Base-by-base conservation (phyloP, 805 yeast species). In the Yarrowia divulgata region DNA sequence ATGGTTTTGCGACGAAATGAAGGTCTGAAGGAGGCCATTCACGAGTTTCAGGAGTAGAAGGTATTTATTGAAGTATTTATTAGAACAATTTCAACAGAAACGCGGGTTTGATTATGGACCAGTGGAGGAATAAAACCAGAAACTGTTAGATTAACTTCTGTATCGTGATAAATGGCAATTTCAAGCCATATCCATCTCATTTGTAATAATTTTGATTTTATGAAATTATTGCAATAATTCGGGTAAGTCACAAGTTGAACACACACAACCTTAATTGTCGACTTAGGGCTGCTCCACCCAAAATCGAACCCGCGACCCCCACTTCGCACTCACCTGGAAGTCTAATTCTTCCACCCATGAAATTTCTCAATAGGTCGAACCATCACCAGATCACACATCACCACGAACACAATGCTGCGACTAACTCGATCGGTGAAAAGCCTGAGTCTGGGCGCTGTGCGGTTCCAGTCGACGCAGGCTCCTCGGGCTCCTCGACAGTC, bases 1-100 rank as follows among this genome's bases (percentile, higher is more conserved):
- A 73, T 77, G 77, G 71, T 76, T 40, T 73, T 77, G 57, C 71
- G 79, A 18, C 72, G 80, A 8, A 77, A 77, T 52, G 74, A 71
- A 19, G 75, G 75, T 2, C 49, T 77, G 9, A 62, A 64, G 34
- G 73, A 72, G 40, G 52, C 40, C 9, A 32, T 42, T 42, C 4
- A 16, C 10, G 54, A 32, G 39, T 49, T 49, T 32, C 54, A 49
- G 39, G 23, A 3, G 52, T 39, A 13, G 34, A 34, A 19, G 32
- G n/a, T 14, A 29, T 23, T 23, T 48, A 14, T 29, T 3, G 23
- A n/a, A 9, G 55, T 52, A 35, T 52, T 52, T 52, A 52, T 13
- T 12, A 23, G 7, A 43, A 18, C 10, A 2, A 43, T n/a, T 43
- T n/a, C 12, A 8, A 14, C 9, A 7, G 45, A n/a, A n/a, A n/a